These are phyloP conservation scores for Calonectria montana DNA, from an alignment of 2,329 filamentous ascomycete species.

Conservation along the genomic window DNA sequence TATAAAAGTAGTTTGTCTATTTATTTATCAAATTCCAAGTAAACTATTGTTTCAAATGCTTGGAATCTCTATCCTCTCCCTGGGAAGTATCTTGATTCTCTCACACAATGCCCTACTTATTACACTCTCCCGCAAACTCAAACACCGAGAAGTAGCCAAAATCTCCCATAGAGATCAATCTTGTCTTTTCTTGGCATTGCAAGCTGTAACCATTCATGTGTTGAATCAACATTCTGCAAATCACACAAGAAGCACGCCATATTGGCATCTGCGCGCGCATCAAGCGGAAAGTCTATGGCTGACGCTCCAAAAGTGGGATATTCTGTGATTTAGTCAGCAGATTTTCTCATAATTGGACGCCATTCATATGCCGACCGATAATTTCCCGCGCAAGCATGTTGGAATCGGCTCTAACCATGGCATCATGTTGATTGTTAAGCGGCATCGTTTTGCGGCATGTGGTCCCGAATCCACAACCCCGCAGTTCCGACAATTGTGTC, in stretches of 20 bases:
- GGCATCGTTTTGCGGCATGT: slow-evolving; percentile 9
- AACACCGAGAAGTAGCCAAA: no score
- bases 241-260: neutral
- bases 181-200: no score
- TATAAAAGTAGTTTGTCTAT: no score
- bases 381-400: slow-evolving; percentile 1
- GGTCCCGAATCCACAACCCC: slow-evolving; percentile 14
- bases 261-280: no score
- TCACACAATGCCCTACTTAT: no score
- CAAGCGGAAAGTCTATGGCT: neutral
- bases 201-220: no score
- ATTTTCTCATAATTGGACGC: neutral
- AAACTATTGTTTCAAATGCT: no score
- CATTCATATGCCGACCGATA: neutral
- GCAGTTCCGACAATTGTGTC: slow-evolving; percentile 16
- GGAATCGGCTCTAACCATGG: slow-evolving; percentile 8
- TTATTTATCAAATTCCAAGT: no score
- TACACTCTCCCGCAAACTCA: no score
- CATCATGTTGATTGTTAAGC: slow-evolving; percentile 18
- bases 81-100: no score
- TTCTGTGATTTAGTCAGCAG: neutral
- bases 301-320: neutral
- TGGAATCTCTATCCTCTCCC: no score
- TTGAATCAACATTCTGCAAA: neutral
- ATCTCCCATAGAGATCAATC: neutral